A percentile compares a stretch with the other conserved stretches of the same genome.
phyloP scores from a whole-genome alignment of 306 rosid genomes.

The Pterocarpus santalinus region DNA sequence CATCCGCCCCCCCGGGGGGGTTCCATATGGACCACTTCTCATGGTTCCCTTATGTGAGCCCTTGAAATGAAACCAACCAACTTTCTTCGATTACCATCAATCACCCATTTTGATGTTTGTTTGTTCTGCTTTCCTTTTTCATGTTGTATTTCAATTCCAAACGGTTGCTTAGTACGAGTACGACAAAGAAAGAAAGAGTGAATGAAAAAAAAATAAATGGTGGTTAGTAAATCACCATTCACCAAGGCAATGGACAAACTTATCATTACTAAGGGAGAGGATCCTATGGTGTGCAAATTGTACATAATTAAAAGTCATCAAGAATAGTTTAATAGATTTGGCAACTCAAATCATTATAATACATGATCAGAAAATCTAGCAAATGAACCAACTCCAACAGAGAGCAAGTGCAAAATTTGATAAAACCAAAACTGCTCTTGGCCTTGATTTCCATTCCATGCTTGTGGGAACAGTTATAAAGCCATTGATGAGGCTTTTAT shows the following conservation, averaged over 20 bases:
- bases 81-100: slow-evolving; percentile 1
- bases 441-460: slow-evolving; percentile 17
- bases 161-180: background rate
- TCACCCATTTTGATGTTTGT: background rate
- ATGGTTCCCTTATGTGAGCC: background rate
- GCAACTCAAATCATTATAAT: too few species aligned
- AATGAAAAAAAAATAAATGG: background rate
- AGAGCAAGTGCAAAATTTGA: background rate
- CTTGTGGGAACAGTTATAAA: slow-evolving; percentile 17
- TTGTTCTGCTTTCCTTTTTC: slow-evolving; percentile 23
- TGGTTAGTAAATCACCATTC: background rate
- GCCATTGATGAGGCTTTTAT: background rate
- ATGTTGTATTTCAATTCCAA: background rate
- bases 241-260: background rate
- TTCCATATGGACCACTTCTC: slow-evolving; percentile 32
- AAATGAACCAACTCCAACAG: too few species aligned
- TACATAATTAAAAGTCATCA: too few species aligned
- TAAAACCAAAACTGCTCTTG: background rate
- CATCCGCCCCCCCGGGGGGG: too few species aligned
- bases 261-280: background rate
- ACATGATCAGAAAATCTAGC: too few species aligned
- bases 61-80: slow-evolving; percentile 16
- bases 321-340: too few species aligned
- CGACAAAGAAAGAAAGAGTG: background rate
- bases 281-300: too few species aligned